These are phyloP conservation scores for Alternaria ventricosa DNA, from an alignment of 2,329 filamentous ascomycete genomes.

Conservation along the genomic window DNA sequence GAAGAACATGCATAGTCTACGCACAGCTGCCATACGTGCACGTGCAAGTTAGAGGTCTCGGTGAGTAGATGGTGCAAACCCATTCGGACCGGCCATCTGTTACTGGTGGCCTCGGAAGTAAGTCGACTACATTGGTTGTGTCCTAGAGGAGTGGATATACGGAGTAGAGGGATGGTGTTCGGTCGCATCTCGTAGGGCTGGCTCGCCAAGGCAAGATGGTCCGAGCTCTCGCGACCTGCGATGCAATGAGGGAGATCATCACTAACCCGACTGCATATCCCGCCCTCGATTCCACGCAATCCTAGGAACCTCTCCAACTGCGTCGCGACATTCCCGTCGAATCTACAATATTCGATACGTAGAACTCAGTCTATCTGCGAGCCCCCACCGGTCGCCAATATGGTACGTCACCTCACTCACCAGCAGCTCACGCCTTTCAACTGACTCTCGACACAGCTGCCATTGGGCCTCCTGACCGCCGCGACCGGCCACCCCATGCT, in stretches of 20 bases:
- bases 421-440: background rate
- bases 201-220: slow-evolving; percentile 1
- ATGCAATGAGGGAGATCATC: slow-evolving; percentile 1
- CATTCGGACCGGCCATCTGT: background rate
- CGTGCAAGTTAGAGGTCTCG: background rate
- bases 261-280: background rate
- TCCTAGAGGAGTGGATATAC: background rate
- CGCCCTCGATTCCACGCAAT: background rate
- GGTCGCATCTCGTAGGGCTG: slow-evolving; percentile 4
- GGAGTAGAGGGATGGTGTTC: background rate
- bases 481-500: slow-evolving; percentile 98
- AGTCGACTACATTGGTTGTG: background rate
- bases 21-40: background rate
- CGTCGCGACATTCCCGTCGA: background rate
- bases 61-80: background rate
- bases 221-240: slow-evolving; percentile 9
- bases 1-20: background rate
- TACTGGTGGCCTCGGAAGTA: background rate
- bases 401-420: slow-evolving; percentile 29
- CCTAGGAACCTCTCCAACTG: background rate
- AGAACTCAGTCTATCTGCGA: background rate
- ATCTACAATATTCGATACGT: background rate
- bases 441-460: slow-evolving; percentile 56
- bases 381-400: slow-evolving; percentile 10
- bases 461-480: slow-evolving; percentile 84